Conservation (phyloP, 1,139 yeast genomes). For the Suhomyces ambrosiae region DNA sequence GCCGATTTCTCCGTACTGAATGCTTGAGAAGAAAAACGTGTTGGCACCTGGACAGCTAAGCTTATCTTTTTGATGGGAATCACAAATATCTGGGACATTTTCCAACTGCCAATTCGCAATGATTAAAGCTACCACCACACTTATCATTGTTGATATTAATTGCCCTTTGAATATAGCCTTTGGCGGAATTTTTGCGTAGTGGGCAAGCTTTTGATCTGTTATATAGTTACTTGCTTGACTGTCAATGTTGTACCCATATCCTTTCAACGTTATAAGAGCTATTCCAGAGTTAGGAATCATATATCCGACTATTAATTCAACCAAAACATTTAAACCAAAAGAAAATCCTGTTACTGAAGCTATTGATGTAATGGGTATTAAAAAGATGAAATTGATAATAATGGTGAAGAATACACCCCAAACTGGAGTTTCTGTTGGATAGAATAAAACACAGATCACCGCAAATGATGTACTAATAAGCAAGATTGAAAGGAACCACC, state of each 20-base stretch:
- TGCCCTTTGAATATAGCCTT: conserved; percentile 63
- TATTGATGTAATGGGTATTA: conserved; percentile 52
- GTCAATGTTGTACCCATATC: conserved; percentile 60
- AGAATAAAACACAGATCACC: conserved; percentile 48
- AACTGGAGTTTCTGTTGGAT: conserved; percentile 53
- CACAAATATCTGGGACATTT: conserved; percentile 51
- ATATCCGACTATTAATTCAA: conserved; percentile 63
- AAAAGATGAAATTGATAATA: conserved; percentile 54
- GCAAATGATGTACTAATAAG: conserved; percentile 53
- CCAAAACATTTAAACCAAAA: conserved; percentile 59
- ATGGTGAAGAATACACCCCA: conserved; percentile 63
- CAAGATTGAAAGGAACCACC: conserved; percentile 54
- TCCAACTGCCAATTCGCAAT: conserved; percentile 57
- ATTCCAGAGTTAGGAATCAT: conserved; percentile 65
- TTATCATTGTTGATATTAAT: conserved; percentile 45
- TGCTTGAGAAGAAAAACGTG: conserved; percentile 55
- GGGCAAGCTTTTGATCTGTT: conserved; percentile 60
- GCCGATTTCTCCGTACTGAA: conserved; percentile 68
- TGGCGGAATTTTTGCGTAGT: conserved; percentile 63
- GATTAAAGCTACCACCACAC: conserved; percentile 52
- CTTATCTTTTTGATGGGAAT: conserved; percentile 38
- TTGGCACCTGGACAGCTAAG: conserved; percentile 54
- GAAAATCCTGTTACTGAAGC: conserved; percentile 56
- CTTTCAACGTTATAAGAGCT: conserved; percentile 61
- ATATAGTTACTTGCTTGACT: conserved; percentile 64